phyloP scores from a whole-genome alignment of 1,284 basidiomycete species.

The Ceratobasidium sp. region DNA sequence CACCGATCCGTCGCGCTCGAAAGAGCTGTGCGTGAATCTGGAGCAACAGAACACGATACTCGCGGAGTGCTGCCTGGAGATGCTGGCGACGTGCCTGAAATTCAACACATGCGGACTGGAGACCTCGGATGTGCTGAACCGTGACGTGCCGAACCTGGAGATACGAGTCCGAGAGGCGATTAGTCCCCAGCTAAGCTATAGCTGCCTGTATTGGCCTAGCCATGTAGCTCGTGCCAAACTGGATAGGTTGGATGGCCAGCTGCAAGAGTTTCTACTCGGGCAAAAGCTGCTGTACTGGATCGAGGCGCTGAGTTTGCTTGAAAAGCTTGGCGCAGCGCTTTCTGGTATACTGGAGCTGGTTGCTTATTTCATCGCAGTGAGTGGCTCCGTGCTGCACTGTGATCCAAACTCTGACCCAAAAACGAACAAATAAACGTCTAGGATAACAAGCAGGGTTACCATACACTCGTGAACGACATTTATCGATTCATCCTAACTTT shows the following conservation, averaged over 20 bases:
- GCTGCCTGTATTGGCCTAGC: background rate
- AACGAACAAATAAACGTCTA: background rate
- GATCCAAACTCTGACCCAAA: background rate
- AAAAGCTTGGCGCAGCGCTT: background rate
- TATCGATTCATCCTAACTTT: constrained; percentile 26
- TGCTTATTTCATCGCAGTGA: background rate
- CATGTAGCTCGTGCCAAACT: background rate
- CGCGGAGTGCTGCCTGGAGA: background rate
- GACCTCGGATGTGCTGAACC: background rate
- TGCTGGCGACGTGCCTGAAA: background rate
- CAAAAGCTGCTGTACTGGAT: background rate
- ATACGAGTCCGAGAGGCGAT: background rate
- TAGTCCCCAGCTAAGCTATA: background rate
- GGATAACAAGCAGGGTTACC: background rate
- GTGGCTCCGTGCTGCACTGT: background rate
- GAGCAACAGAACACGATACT: background rate
- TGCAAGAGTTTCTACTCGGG: background rate
- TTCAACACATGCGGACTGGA: constrained; percentile 5
- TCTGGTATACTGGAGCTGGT: background rate
- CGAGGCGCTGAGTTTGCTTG: constrained; percentile 1
- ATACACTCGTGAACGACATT: background rate
- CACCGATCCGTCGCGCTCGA: constrained; percentile 23
- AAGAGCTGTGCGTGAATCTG: background rate
- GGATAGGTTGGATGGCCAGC: too few relatives aligned
- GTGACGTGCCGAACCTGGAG: background rate